Percentiles rank a stretch among this genome's conserved stretches.
These are phyloP conservation scores for Tolypocladium capitatum DNA, from an alignment of 2,329 filamentous ascomycete species.

Conservation along the genomic window DNA sequence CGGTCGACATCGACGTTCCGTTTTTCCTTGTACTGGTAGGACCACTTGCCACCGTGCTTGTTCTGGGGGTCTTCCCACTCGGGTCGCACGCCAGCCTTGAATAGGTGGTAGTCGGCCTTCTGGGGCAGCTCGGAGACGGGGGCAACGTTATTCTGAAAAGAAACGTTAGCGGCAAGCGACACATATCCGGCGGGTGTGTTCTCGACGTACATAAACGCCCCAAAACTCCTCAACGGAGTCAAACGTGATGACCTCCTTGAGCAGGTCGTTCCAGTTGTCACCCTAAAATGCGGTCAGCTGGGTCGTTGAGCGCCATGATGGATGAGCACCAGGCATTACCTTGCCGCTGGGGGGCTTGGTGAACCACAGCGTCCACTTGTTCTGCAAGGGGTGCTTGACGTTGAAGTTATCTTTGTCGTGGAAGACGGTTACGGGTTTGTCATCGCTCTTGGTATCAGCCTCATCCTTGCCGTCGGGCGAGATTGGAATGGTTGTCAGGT, in stretches of 20 bases:
- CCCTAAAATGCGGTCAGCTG: conserved; percentile 38
- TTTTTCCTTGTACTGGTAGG: conserved; percentile 96
- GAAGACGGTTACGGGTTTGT: conserved; percentile 80
- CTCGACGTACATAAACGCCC: conserved; percentile 81
- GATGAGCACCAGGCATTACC: conserved; percentile 35
- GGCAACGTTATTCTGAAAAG: conserved; percentile 84
- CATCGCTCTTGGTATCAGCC: conserved; percentile 33
- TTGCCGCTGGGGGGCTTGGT: conserved; percentile 95
- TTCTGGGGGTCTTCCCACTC: conserved; percentile 99
- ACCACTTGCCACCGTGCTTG: conserved; percentile 99
- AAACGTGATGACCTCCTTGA: conserved; percentile 98
- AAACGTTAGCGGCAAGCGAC: conserved; percentile 3
- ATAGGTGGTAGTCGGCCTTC: conserved; percentile 98
- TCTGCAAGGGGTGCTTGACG: conserved; percentile 95
- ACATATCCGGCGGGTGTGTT: too few species aligned
- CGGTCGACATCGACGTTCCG: conserved; percentile 82
- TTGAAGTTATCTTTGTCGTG: conserved; percentile 99
- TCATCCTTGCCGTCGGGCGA: conserved; percentile 46
- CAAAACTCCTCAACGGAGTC: conserved; percentile 99
- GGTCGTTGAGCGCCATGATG: neutral
- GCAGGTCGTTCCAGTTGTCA: conserved; percentile 95
- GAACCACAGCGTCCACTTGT: conserved; percentile 99
- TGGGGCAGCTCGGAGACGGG: conserved; percentile 88
- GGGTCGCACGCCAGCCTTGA: conserved; percentile 92
- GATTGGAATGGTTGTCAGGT: conserved; percentile 55